Evolutionary conservation across 2,329 filamentous ascomycete species (phyloP).

Genomic region (Penicillium paneum): DNA sequence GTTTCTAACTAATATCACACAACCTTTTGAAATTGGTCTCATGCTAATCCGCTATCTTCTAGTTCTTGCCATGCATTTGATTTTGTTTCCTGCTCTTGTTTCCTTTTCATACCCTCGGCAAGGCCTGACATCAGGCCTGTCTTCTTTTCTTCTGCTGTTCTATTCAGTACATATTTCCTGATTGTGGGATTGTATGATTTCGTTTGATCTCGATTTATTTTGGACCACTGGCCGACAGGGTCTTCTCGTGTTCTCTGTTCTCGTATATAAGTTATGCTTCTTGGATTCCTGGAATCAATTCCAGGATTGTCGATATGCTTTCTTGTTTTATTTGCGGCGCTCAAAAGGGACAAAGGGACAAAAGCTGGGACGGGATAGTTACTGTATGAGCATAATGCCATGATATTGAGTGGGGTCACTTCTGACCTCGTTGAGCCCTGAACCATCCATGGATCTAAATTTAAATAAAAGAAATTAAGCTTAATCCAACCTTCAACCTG

Average conservation of each 20-base stretch:
- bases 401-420: constrained; percentile 14
- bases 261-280: constrained; percentile 18
- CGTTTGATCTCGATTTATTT: constrained; percentile 3
- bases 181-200: constrained; percentile 24
- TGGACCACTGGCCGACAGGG: not conserved
- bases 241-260: not conserved
- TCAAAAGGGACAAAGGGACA: constrained; percentile 17
- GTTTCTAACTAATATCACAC: constrained; percentile 39
- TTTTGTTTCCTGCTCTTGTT: constrained; percentile 5
- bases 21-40: not conserved
- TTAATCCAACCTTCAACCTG: not conserved
- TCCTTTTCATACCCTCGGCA: constrained; percentile 16
- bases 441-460: not conserved
- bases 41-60: constrained; percentile 10
- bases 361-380: constrained; percentile 20
- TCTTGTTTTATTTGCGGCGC: constrained; percentile 17
- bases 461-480: not conserved
- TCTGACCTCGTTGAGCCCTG: not conserved
- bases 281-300: constrained; percentile 1
- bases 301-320: constrained; percentile 15
- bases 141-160: constrained; percentile 8
- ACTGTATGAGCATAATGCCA: constrained; percentile 22
- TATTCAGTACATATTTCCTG: constrained; percentile 17
- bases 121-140: constrained; percentile 7
- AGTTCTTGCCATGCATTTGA: constrained; percentile 49